Conservation (phyloP, 2,329 filamentous ascomycete species). For the Cladosporium austrohemisphaericum region DNA sequence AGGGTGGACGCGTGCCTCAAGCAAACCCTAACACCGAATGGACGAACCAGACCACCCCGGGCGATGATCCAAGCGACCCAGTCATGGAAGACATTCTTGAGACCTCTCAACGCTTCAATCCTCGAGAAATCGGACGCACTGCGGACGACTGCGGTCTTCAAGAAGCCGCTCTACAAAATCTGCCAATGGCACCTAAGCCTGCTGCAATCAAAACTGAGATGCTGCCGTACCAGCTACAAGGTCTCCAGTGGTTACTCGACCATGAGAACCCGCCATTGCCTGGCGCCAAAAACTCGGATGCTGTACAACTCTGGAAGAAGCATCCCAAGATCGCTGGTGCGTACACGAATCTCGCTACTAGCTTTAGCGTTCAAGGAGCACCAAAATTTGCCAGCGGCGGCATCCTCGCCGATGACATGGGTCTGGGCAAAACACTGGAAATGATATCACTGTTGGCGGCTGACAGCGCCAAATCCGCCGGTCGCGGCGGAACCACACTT, state of each 20-base stretch:
- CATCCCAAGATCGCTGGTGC: constrained; percentile 24
- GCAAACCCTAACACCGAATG: constrained; percentile 12
- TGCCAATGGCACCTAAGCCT: constrained; percentile 72
- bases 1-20: constrained; percentile 11
- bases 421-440: constrained; percentile 83
- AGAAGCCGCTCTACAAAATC: constrained; percentile 64
- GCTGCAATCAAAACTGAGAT: constrained; percentile 60
- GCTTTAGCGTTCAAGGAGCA: constrained; percentile 55
- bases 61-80: constrained; percentile 27
- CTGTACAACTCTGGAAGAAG: constrained; percentile 75
- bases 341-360: constrained; percentile 68
- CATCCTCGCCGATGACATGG: constrained; percentile 90
- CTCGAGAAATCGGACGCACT: constrained; percentile 60
- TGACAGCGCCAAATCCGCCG: constrained; percentile 36
- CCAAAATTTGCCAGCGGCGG: constrained; percentile 72
- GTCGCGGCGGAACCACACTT: constrained; percentile 57
- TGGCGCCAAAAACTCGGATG: constrained; percentile 50
- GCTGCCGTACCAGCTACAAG: constrained; percentile 76
- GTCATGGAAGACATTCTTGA: constrained; percentile 62
- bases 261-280: constrained; percentile 71
- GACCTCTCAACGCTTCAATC: constrained; percentile 64
- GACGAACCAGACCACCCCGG: constrained; percentile 20
- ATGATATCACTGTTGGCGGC: constrained; percentile 74
- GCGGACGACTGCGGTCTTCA: constrained; percentile 67
- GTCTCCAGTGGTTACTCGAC: constrained; percentile 73